These are phyloP conservation scores for Silybum marianum DNA, from an alignment of 129 eudicot genomes.

Conservation along the genomic window DNA sequence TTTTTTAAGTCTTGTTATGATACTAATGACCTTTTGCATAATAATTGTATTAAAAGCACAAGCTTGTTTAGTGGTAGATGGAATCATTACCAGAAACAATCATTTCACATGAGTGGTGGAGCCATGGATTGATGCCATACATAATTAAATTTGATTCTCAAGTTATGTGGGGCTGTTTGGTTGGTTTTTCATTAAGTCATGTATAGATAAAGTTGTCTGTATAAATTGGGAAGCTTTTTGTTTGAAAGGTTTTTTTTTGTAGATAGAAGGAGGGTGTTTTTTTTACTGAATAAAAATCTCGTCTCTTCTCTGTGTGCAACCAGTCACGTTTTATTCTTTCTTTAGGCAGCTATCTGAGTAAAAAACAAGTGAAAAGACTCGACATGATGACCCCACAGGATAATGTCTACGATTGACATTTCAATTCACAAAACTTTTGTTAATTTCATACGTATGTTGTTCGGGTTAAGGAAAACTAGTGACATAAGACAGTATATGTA, in stretches of 20 bases:
- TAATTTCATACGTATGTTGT: neutral
- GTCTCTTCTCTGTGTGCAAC: no score
- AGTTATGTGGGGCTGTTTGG: slow-evolving; percentile 3
- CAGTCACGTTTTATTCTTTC: no score
- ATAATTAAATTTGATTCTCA: slow-evolving; percentile 18
- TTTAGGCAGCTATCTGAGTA: neutral
- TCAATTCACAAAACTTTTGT: neutral
- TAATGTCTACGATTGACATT: no score
- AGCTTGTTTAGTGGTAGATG: slow-evolving; percentile 27
- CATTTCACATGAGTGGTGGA: slow-evolving; percentile 36
- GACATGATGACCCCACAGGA: no score
- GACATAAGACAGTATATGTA: neutral
- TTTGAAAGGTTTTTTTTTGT: no score
- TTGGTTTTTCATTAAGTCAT: no score
- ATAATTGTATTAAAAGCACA: neutral
- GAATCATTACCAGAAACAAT: slow-evolving; percentile 31
- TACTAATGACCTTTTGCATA: slow-evolving; percentile 28
- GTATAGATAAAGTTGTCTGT: no score
- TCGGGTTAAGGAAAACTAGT: neutral
- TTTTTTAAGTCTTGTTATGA: slow-evolving; percentile 21
- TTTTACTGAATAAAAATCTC: no score
- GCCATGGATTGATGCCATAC: slow-evolving; percentile 24
- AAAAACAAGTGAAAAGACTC: neutral
- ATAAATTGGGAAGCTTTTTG: no score
- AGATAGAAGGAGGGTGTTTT: no score